A percentile compares a stretch with the other conserved stretches of the same genome.
These are phyloP conservation scores for Quercus agrifolia DNA, from an alignment of 306 rosid genomes.

Conservation along the genomic window DNA sequence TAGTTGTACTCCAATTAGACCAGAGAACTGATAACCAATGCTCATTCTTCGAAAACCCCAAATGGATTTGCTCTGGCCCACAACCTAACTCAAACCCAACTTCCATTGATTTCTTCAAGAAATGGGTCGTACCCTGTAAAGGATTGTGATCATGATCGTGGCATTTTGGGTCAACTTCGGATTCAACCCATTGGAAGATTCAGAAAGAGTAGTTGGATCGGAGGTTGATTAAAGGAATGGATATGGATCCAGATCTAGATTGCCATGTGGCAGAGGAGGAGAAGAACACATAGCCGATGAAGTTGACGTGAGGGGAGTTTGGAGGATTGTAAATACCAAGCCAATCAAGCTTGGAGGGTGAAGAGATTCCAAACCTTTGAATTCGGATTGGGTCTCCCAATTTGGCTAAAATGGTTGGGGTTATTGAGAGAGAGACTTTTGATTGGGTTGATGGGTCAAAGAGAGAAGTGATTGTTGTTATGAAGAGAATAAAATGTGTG, in stretches of 20 bases:
- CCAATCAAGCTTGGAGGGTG: conserved; percentile 79
- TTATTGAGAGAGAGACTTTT: conserved; percentile 32
- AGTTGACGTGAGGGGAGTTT: conserved; percentile 44
- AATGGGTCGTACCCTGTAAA: conserved; percentile 48
- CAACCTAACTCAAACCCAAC: conserved; percentile 29
- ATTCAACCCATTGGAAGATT: conserved; percentile 66
- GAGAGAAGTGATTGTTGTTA: neutral
- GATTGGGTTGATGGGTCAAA: conserved; percentile 29
- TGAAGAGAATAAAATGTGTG: neutral
- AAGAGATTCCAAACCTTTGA: conserved; percentile 55
- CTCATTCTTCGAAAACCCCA: no score
- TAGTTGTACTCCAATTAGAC: no score
- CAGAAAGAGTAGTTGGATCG: conserved; percentile 77
- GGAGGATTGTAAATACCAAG: conserved; percentile 81
- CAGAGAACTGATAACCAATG: no score
- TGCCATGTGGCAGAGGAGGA: conserved; percentile 48
- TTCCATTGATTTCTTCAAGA: conserved; percentile 44
- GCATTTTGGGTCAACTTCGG: conserved; percentile 51
- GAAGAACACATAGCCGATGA: conserved; percentile 75
- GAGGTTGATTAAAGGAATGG: conserved; percentile 65
- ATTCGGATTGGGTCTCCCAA: conserved; percentile 54
- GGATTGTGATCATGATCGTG: conserved; percentile 76
- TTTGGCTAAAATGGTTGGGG: conserved; percentile 43
- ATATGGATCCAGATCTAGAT: conserved; percentile 59
- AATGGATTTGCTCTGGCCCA: conserved; percentile 31